phyloP scores from a whole-genome alignment of 139 green algal genomes.

The Coelastrella sp. region DNA sequence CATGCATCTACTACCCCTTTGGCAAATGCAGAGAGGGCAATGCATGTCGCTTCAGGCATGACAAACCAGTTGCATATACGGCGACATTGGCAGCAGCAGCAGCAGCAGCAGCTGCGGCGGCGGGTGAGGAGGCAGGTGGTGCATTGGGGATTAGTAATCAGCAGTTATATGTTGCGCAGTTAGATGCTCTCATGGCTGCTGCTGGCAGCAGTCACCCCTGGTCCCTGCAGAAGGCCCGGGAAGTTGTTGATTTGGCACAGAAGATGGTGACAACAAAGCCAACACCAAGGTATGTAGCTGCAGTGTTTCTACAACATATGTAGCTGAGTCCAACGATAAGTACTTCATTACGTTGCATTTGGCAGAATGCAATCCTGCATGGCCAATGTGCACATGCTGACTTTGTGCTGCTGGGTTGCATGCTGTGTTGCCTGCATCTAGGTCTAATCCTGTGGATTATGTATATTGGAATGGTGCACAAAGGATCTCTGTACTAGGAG shows the following conservation, averaged over 20 bases:
- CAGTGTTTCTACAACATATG: no score
- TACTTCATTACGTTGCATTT: no score
- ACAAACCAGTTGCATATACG: not conserved
- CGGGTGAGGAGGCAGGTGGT: not conserved
- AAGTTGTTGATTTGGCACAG: not conserved
- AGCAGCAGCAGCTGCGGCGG: not conserved
- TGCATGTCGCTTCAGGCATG: constrained; percentile 6
- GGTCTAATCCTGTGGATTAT: no score
- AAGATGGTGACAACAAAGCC: not conserved
- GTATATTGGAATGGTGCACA: no score
- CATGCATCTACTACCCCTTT: constrained; percentile 9
- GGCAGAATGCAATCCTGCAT: no score
- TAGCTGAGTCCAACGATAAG: no score
- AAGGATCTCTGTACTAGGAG: no score
- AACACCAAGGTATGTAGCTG: not conserved
- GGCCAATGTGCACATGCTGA: no score
- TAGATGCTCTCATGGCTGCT: constrained; percentile 1
- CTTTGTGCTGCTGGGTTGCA: no score
- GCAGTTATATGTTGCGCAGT: not conserved
- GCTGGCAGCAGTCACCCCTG: not conserved
- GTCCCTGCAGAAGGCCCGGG: not conserved
- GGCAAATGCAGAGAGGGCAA: constrained; percentile 2
- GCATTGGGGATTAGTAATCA: no score
- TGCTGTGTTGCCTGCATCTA: no score
- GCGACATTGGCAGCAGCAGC: not conserved